Conservation (phyloP, 352 stramenopile genomes). For the Phytophthora syringae region DNA sequence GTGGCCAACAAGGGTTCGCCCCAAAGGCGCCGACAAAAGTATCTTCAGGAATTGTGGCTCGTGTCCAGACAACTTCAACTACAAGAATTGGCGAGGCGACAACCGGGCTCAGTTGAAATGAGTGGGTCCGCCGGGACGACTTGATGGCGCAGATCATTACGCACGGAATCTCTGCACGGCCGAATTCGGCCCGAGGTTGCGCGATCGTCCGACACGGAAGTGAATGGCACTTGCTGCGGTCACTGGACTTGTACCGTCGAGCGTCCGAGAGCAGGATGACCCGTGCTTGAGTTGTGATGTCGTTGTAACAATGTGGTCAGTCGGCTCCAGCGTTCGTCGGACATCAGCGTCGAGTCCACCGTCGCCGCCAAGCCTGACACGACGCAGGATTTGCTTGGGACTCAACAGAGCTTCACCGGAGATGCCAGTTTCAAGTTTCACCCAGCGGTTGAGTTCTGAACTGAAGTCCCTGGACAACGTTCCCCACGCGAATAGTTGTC, state of each 20-base stretch:
- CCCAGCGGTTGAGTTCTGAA: no score
- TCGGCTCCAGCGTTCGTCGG: background rate
- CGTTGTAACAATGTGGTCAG: slow-evolving; percentile 33
- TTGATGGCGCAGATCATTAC: background rate
- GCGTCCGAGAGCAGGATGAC: slow-evolving; percentile 1
- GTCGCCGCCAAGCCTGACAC: background rate
- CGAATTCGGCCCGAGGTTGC: no score
- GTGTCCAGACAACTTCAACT: slow-evolving; percentile 8
- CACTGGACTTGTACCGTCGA: slow-evolving; percentile 23
- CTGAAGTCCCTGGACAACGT: no score
- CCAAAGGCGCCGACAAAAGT: slow-evolving; percentile 23
- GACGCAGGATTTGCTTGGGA: background rate
- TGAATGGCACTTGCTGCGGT: no score
- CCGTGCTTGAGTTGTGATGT: slow-evolving; percentile 18
- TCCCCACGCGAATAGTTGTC: background rate
- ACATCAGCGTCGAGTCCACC: background rate
- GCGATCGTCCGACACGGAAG: background rate
- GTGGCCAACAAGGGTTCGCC: no score
- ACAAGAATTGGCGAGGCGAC: no score
- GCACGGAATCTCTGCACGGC: background rate
- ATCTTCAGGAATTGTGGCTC: slow-evolving; percentile 12
- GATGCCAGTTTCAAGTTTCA: no score
- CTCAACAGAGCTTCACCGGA: background rate
- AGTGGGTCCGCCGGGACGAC: background rate
- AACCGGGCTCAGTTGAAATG: background rate